Evolutionary conservation across 2,329 filamentous ascomycete species (phyloP).

Genomic region (Cladophialophora chaetospira): DNA sequence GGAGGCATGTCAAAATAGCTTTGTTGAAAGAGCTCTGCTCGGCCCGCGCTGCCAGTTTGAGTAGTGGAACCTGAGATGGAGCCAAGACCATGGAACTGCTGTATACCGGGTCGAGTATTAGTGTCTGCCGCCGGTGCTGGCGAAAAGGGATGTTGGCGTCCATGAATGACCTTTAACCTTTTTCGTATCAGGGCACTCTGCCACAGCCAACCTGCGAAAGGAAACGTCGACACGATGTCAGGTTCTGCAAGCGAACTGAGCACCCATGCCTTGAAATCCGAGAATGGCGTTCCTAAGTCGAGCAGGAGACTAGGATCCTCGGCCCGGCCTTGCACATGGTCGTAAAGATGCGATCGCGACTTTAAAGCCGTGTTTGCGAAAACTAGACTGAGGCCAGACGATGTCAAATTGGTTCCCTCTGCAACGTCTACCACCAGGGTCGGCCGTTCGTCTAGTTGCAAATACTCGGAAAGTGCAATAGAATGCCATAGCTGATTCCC

Average conservation of each 20-base stretch:
- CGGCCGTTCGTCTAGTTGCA: constrained; percentile 75
- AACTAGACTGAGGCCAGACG: constrained; percentile 60
- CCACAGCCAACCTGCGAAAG: constrained; percentile 69
- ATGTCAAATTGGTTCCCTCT: constrained; percentile 57
- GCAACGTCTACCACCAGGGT: constrained; percentile 73
- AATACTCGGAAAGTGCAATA: constrained; percentile 69
- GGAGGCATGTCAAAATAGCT: constrained; percentile 30
- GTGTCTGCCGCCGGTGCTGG: constrained; percentile 36
- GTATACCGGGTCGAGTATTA: constrained; percentile 34
- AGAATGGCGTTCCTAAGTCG: constrained; percentile 48
- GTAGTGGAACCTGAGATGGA: constrained; percentile 28
- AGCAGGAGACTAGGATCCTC: constrained; percentile 47
- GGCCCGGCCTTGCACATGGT: constrained; percentile 56
- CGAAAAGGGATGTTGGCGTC: constrained; percentile 37
- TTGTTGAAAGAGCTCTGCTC: constrained; percentile 17
- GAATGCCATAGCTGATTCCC: constrained; percentile 61
- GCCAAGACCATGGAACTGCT: constrained; percentile 39
- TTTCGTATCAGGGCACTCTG: constrained; percentile 69
- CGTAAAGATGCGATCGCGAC: constrained; percentile 56
- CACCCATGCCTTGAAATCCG: constrained; percentile 70
- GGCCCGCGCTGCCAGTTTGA: constrained; percentile 25
- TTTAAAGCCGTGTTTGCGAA: constrained; percentile 71
- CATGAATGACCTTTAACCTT: constrained; percentile 69
- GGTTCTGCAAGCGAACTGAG: constrained; percentile 57
- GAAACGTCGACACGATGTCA: constrained; percentile 57